These are phyloP conservation scores for Volvariella volvacea DNA, from an alignment of 1,284 basidiomycete species.

Conservation along the genomic window DNA sequence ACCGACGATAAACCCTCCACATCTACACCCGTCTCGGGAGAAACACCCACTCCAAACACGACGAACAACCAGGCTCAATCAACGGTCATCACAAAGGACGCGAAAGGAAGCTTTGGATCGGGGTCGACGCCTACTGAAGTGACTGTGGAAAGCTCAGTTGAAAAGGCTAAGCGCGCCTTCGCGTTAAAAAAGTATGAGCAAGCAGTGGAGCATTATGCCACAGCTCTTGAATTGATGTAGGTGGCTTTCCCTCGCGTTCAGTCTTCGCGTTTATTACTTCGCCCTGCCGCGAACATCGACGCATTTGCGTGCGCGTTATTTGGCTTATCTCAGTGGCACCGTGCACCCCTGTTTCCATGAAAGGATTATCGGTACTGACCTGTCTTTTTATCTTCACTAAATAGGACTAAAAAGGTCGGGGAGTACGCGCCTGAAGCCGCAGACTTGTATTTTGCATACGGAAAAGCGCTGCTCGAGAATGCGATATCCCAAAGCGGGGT, in stretches of 20 bases:
- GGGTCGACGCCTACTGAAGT: no score
- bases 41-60: no score
- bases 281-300: no score
- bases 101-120: no score
- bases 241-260: conserved; percentile 18
- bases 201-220: conserved; percentile 79
- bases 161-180: conserved; percentile 79
- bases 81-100: no score
- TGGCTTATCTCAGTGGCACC: no score
- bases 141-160: conserved; percentile 53
- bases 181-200: conserved; percentile 84
- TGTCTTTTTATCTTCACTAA: conserved; percentile 8
- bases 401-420: conserved; percentile 63
- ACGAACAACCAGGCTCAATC: no score
- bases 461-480: conserved; percentile 83
- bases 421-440: conserved; percentile 76
- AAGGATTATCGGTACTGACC: conserved; percentile 6
- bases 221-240: conserved; percentile 78
- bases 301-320: no score
- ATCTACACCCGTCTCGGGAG: no score
- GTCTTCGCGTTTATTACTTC: conserved; percentile 11
- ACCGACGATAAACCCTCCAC: no score
- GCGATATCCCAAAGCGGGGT: conserved; percentile 77
- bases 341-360: no score
- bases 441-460: conserved; percentile 81